Base-by-base conservation (phyloP, 768 basidiomycete genomes). In the Butyriboletus loyo region DNA sequence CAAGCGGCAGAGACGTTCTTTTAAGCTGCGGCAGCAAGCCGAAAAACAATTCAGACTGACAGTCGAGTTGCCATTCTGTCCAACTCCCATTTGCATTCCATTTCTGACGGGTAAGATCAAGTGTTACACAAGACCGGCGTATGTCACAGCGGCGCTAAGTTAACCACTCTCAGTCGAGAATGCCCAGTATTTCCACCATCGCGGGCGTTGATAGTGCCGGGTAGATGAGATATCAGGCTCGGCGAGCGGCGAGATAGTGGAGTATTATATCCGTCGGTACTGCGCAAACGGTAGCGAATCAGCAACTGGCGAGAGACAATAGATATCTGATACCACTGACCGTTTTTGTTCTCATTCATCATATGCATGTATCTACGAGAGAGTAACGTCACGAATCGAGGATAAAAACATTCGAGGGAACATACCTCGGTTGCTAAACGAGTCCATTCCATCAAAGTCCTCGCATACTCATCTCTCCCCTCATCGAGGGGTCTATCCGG, bases 361-460 rank as follows among this genome's bases (percentile, higher is more conserved):
- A 41, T 54, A 59, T 2, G 65, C 49, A 53, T 67, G 67, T 51
- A 67, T 63, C 66, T 67, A 45, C 30, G 25, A 47, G 38, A 38
- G 22, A 8, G n/a, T 14, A 7, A 17, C 27, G 32, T 55, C 17
- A 51, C n/a, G 7, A 34, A 31, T 21, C 21, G 19, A 27, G 31
- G 13, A n/a, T 19, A 19, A 5, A 27, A 21, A 21, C 14, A 27
- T 3, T 25, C 42, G 32, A 32, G 7, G 24, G 27, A 34, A 64
- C 76, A 7, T 54, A 89, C 90, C 76, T 86, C 80, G 22, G 75
- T 69, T 14, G 86, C 78, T 25, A 92, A 69, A 21, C 57, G 72
- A 35, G 81, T 81, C 89, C 91, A 92, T 64, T 92, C 90, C 0
- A 70, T 75, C 55, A 92, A 62, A 3, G 85, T 72, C 15, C 87